These are phyloP conservation scores for Chlamydomonas eustigma DNA, from an alignment of 139 green algal genomes.

Conservation along the genomic window DNA sequence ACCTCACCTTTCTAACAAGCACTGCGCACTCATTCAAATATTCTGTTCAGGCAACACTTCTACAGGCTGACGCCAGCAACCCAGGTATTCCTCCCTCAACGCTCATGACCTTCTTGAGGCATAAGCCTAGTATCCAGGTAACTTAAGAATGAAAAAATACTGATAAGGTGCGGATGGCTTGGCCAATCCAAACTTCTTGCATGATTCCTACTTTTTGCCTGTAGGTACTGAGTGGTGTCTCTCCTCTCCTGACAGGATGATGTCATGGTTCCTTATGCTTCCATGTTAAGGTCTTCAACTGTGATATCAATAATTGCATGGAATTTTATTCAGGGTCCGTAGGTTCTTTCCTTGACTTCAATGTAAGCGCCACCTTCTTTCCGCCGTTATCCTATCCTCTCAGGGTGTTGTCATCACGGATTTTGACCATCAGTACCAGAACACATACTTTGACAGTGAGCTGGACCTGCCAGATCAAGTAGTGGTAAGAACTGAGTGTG, in stretches of 20 bases:
- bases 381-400: neutral
- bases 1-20: too few species aligned
- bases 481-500: too few species aligned
- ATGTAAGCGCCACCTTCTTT: neutral
- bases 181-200: too few species aligned
- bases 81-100: conserved; percentile 71
- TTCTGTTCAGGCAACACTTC: too few species aligned
- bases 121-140: conserved; percentile 42
- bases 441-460: conserved; percentile 20
- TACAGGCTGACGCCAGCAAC: conserved; percentile 24
- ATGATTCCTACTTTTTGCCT: too few species aligned
- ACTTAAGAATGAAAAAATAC: too few species aligned
- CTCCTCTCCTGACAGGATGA: neutral
- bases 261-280: neutral
- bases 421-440: conserved; percentile 13
- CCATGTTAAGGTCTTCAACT: neutral
- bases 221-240: neutral
- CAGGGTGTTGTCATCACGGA: conserved; percentile 4
- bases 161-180: too few species aligned
- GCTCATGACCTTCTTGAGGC: conserved; percentile 61
- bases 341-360: too few species aligned
- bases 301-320: too few species aligned
- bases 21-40: too few species aligned
- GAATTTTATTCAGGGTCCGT: too few species aligned
- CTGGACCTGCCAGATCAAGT: too few species aligned